Conservation (phyloP, 2,329 filamentous ascomycete genomes). For the Apiospora aurea region DNA sequence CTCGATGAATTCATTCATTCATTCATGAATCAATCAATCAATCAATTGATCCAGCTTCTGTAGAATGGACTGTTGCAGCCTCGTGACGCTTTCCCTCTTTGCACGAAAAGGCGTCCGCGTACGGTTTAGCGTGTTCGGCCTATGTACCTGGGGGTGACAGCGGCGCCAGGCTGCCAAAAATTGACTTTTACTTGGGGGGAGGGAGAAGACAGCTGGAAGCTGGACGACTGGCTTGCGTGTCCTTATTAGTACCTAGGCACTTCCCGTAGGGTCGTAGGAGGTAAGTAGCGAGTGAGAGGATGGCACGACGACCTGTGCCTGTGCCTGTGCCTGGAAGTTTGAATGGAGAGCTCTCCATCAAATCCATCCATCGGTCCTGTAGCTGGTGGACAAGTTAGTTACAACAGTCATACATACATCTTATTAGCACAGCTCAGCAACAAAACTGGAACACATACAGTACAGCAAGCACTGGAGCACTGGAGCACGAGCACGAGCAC, state of each 20-base stretch:
- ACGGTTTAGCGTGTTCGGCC: constrained; percentile 5
- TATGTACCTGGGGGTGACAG: not conserved
- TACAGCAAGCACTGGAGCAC: no score
- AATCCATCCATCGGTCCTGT: not conserved
- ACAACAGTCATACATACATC: not conserved
- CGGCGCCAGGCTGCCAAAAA: not conserved
- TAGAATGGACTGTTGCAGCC: not conserved
- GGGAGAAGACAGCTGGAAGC: not conserved
- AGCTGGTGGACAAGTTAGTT: not conserved
- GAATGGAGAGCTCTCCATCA: not conserved
- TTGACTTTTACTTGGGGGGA: not conserved
- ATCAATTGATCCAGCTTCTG: not conserved
- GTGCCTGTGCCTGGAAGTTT: not conserved
- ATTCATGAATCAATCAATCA: no score
- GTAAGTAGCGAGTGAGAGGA: not conserved
- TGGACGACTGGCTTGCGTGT: not conserved
- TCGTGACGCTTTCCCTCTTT: not conserved
- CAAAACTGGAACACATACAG: not conserved
- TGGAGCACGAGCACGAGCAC: not conserved
- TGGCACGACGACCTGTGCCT: no score
- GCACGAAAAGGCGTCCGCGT: not conserved
- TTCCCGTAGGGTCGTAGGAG: not conserved
- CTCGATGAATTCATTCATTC: not conserved
- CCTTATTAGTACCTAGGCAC: no score
- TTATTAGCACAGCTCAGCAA: not conserved